Evolutionary conservation across 2,329 filamentous ascomycete genomes (phyloP).

Genomic region (Neurospora sp.): DNA sequence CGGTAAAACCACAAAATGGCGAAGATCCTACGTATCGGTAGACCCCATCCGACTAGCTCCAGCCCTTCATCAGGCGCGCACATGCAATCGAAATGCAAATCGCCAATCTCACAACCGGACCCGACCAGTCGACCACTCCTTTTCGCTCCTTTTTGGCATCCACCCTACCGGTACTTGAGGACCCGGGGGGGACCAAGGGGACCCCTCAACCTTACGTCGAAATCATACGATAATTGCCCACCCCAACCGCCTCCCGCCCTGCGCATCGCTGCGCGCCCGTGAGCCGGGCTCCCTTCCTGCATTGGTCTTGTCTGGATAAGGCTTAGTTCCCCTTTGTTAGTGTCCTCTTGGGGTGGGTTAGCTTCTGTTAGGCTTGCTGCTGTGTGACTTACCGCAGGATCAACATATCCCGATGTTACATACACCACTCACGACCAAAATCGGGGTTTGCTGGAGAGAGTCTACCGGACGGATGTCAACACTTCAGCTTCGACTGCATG

Average conservation of each 20-base stretch:
- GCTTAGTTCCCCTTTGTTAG: neutral
- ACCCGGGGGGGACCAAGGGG: neutral
- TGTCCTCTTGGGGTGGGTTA: neutral
- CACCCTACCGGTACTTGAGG: neutral
- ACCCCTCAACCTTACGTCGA: neutral
- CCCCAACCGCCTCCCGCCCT: neutral
- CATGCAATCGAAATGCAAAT: neutral
- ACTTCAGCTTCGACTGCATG: neutral
- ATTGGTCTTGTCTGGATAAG: neutral
- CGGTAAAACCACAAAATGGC: neutral
- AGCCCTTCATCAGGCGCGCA: neutral
- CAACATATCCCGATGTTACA: neutral
- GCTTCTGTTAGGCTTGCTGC: neutral
- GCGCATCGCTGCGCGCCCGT: neutral
- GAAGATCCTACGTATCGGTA: neutral
- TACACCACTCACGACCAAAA: neutral
- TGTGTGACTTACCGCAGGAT: neutral
- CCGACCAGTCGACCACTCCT: neutral
- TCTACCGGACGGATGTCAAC: neutral
- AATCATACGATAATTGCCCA: neutral
- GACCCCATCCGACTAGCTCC: neutral
- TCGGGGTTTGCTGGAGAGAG: neutral
- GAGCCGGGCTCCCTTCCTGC: neutral
- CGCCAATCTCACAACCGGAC: neutral
- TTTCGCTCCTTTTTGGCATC: neutral